Evolutionary conservation across 306 rosid species (phyloP).

Genomic region (Datisca glomerata): DNA sequence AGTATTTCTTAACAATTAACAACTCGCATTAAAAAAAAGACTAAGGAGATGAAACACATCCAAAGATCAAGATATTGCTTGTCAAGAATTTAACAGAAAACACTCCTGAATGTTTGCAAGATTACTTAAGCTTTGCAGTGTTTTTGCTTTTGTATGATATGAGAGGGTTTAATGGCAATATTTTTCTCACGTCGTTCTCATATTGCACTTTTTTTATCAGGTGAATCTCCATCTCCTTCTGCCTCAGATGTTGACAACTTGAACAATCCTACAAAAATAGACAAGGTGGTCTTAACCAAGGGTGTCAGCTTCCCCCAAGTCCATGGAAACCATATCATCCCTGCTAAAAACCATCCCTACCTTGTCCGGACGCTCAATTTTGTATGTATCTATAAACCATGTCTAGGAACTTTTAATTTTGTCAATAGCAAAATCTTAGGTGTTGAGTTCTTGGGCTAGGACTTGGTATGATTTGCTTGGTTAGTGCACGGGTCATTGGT

Average conservation of each 20-base stretch:
- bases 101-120: too few relatives aligned
- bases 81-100: too few relatives aligned
- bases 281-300: conserved; percentile 53
- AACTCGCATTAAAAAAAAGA: too few relatives aligned
- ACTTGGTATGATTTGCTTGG: too few relatives aligned
- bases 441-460: too few relatives aligned
- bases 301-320: conserved; percentile 66
- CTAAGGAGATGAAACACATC: too few relatives aligned
- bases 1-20: too few relatives aligned
- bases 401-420: not conserved
- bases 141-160: not conserved
- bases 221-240: conserved; percentile 97
- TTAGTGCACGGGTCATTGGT: too few relatives aligned
- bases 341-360: conserved; percentile 58
- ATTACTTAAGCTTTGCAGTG: too few relatives aligned
- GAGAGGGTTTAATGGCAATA: not conserved
- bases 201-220: conserved; percentile 36
- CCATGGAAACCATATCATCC: conserved; percentile 60
- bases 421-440: too few relatives aligned
- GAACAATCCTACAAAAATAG: conserved; percentile 56
- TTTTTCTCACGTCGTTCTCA: conserved; percentile 1
- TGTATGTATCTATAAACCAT: conserved; percentile 37
- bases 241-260: conserved; percentile 97
- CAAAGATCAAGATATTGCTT: too few relatives aligned
- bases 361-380: conserved; percentile 48